phyloP scores from a whole-genome alignment of 768 basidiomycete genomes.

The Lactarius sanguifluus region DNA sequence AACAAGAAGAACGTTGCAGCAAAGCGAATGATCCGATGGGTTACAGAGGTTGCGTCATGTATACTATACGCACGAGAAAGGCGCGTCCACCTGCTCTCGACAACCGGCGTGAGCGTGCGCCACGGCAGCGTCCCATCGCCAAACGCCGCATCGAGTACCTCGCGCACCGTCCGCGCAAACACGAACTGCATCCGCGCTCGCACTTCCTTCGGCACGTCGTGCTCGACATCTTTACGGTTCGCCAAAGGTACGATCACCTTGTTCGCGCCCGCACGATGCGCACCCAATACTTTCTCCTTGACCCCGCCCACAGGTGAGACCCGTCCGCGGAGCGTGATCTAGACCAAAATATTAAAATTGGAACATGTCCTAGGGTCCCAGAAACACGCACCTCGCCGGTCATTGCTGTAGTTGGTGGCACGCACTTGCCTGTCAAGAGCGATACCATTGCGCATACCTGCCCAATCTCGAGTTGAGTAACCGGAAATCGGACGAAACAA shows the following conservation, averaged over 20 bases:
- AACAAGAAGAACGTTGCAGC: background rate
- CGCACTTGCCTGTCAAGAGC: constrained; percentile 71
- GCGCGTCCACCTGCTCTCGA: constrained; percentile 46
- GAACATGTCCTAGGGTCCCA: no score
- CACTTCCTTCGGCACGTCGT: constrained; percentile 76
- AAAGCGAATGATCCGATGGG: background rate
- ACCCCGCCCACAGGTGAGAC: constrained; percentile 88
- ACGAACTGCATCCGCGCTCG: no score
- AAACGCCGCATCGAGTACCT: no score
- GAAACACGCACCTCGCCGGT: constrained; percentile 69
- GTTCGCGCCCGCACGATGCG: constrained; percentile 80
- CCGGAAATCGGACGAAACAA: background rate
- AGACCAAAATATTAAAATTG: background rate
- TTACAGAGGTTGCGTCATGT: background rate
- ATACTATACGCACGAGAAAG: no score
- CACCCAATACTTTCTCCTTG: constrained; percentile 89
- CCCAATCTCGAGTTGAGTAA: constrained; percentile 3
- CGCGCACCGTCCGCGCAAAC: no score
- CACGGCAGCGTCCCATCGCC: constrained; percentile 68
- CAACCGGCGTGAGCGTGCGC: constrained; percentile 48
- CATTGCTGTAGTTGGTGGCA: constrained; percentile 79
- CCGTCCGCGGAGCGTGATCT: constrained; percentile 81
- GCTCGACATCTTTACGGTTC: constrained; percentile 85
- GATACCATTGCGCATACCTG: constrained; percentile 86
- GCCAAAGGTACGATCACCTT: constrained; percentile 83